Base-by-base conservation (phyloP, 75 land plant genomes). In the Adiantum capillusveneris region DNA sequence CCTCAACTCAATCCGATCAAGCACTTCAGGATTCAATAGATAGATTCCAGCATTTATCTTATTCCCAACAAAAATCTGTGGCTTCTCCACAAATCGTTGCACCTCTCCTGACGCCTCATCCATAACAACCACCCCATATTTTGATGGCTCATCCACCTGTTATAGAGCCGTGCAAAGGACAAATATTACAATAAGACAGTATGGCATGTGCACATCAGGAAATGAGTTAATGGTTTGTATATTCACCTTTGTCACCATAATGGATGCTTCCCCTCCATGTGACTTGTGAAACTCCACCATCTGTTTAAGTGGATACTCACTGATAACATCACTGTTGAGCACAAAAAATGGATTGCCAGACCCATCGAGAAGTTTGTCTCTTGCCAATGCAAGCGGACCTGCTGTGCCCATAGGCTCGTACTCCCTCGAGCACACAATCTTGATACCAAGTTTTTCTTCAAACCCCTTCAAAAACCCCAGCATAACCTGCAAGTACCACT, bases 351-450 rank as follows among this genome's bases (percentile, higher is more conserved):
- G 69, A 13, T 72, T 77, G 17, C 69, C 76, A 17, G 76, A 71
- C 43, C 69, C 78, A 37, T 75, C 78, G 22, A 64, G 34, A 41
- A 75, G 69, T 70, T 65, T 65, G 25, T 59, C 76, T 20, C 78
- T 53, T 25, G 78, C 78, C 48, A 75, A 58, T 34, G 78, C 78
- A 21, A 75, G 64, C 12, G 78, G 78, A 11, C 78, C 78, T 18
- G 78, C 78, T 19, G 78, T 75, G 62, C 78, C 78, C 78, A 75
- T 72, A 30, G 78, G 78, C 58, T 75, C 78, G 21, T 46, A 41
- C 64, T 75, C 78, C 50, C 75, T 77, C 11, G 78, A 75, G 58
- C 78, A 75, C 25, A 70, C 59, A 29, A 75, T 75, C 69, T 75
- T 75, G 41, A 75, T 72, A 24, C 77, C 69, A 34, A 75, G 53